Evolutionary conservation across 352 stramenopile genomes (phyloP).

Genomic region (Pythium rhizo-oryzae): DNA sequence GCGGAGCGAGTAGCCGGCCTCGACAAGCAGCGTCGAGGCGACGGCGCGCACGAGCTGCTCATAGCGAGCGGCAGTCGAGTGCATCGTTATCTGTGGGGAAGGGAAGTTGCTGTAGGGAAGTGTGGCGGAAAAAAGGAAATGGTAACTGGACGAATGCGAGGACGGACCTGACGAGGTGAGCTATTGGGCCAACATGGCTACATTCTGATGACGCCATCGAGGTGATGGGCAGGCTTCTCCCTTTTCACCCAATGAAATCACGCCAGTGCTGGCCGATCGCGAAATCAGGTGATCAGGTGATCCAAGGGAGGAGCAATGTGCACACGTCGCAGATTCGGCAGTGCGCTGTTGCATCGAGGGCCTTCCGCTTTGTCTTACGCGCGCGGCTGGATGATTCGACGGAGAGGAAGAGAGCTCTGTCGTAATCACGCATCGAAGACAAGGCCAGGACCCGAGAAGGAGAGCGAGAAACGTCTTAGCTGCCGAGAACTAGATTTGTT

Average conservation of each 20-base stretch:
- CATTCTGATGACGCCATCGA: slow-evolving; percentile 17
- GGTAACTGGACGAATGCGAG: not conserved
- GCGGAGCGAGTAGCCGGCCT: slow-evolving; percentile 40
- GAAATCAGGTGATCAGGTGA: slow-evolving; percentile 6
- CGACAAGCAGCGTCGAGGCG: slow-evolving; percentile 39
- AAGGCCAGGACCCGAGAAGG: too few species aligned
- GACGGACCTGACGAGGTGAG: not conserved
- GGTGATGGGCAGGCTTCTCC: slow-evolving; percentile 6
- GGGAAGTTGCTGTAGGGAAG: not conserved
- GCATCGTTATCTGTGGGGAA: slow-evolving; percentile 1
- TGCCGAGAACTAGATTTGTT: too few species aligned
- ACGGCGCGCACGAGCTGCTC: slow-evolving; percentile 33
- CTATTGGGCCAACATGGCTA: slow-evolving; percentile 9
- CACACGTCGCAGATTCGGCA: not conserved
- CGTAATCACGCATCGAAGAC: too few species aligned
- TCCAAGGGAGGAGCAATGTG: slow-evolving; percentile 8
- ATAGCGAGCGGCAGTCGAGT: slow-evolving; percentile 29
- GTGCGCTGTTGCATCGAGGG: too few species aligned
- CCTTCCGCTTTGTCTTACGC: too few species aligned
- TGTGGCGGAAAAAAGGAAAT: not conserved
- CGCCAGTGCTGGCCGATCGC: not conserved
- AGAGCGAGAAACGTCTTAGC: too few species aligned
- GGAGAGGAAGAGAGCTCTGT: too few species aligned
- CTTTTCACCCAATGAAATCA: slow-evolving; percentile 1
- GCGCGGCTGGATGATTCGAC: too few species aligned